Base-by-base conservation (phyloP, 202 grass and related monocot genomes). In the Carex sylvatica region DNA sequence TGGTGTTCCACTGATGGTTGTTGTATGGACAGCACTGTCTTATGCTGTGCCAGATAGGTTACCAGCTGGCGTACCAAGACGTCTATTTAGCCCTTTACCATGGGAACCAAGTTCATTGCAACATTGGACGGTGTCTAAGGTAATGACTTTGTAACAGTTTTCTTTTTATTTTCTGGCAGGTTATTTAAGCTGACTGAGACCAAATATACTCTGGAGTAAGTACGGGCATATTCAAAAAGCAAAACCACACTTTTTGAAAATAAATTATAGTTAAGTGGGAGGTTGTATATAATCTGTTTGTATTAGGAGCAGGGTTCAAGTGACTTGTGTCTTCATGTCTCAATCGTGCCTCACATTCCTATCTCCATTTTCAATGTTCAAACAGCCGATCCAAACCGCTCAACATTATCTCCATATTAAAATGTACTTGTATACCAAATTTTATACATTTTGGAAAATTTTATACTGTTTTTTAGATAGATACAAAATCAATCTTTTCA, bases 61-160 rank as follows among this genome's bases (percentile, higher is more conserved):
- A 61, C 88, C 94, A 76, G 82, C 83, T 33, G 85, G 83, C 65
- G 80, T 97, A 69, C 94, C 92, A 46, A 94, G 92, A 72, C 83
- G 88, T 69, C 87, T 97, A 58, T 84, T 92, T 65, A 92, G 87
- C 78, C 92, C 90, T 16, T 89, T 92, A 84, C 94, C 94, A 78
- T 94, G 91, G 94, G 90, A 97, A 46, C 55, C 91, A 64, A 87
- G 89, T 51, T 94, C 94, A 65, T 40, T 94, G 67, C 24, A 87
- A 46, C 94, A 97, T 55, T 97, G 94, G 94, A 91, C 63, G 16
- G 91, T 97, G 9, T 80, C 86, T 15, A 97, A 88, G 88, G 94
- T 89, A 87, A 87, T 61, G 53, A 74, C 2, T 5, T 14, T 54
- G 1, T 78, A 65, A 38, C 30, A 22, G 16, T n/a, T 68, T 68